Conservation (phyloP, 2,329 filamentous ascomycete species). For the Ustilaginoidea virens region DNA sequence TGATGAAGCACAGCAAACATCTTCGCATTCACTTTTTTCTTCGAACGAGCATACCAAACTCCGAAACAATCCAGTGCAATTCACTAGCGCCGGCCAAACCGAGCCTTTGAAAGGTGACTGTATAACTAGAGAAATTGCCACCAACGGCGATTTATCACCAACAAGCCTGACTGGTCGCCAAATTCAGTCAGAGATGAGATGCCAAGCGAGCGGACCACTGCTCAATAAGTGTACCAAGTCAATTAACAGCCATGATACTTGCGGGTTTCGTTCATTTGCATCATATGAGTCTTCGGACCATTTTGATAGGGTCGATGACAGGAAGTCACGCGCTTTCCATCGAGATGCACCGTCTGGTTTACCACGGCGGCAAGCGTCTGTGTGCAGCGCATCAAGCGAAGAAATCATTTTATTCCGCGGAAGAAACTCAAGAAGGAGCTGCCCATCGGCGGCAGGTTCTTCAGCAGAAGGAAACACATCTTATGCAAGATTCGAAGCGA, state of each 20-base stretch:
- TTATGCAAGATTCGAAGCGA: too few species aligned
- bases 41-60: slow-evolving; percentile 26
- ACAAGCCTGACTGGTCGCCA: too few species aligned
- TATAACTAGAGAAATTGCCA: too few species aligned
- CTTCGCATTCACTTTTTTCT: slow-evolving; percentile 24
- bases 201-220: neutral
- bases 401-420: slow-evolving; percentile 55
- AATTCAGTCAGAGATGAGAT: neutral
- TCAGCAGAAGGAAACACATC: too few species aligned
- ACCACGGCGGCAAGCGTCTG: slow-evolving; percentile 9
- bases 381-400: slow-evolving; percentile 36
- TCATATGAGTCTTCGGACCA: too few species aligned
- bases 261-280: too few species aligned
- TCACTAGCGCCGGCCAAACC: slow-evolving; percentile 36
- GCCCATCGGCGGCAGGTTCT: neutral
- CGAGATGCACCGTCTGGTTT: slow-evolving; percentile 3
- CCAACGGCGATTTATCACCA: too few species aligned
- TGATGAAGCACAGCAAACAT: slow-evolving; percentile 35
- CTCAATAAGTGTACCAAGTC: too few species aligned
- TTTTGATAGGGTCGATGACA: slow-evolving; percentile 21
- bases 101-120: slow-evolving; percentile 26
- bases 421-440: slow-evolving; percentile 19
- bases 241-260: too few species aligned
- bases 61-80: slow-evolving; percentile 32
- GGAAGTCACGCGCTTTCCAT: slow-evolving; percentile 1